Evolutionary conservation across 2,329 filamentous ascomycete genomes (phyloP), one percentile per base, ranked within the genome.

Genomic region (Sporothrix brasiliensis): DNA sequence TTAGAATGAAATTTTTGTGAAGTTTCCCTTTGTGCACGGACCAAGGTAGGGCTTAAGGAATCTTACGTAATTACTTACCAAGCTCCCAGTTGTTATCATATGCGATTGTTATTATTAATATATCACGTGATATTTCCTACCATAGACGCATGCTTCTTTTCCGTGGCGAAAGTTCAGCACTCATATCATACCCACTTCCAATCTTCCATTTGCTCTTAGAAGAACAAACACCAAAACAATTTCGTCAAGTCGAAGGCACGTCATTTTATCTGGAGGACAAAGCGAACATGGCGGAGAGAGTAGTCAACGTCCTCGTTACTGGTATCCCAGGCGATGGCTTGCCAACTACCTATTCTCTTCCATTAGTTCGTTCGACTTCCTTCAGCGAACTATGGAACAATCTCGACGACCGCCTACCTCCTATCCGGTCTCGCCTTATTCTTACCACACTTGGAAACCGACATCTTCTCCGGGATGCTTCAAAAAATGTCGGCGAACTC

Each of bases 391-490:
- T 98, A 21, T 88, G 89, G 74, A 80, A 86, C 67, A 81, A 81
- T 69, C 84, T 93, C 80, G 80, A 88, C 78, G 85, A 82, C 74
- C 91, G 84, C 73, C 83, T 90, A 61, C 92, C 86, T 68, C 83
- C 79, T 74, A 74, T 83, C 80, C 50, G 83, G 90, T 67, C 83
- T 73, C 86, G 88, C 67, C 86, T 97, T 68, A 87, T 94, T 71
- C 84, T 99, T 52, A 96, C 93, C 2, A 97, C 94, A 0, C 86
- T 90, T 70, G 90, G 88, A 34, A 96, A 94, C 78, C 91, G 88
- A 74, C 86, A 91, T 74, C 82, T 97, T 0, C 80, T 85, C 0
- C 77, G 83, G 2, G 80, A 81, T 56, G 89, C 88, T 21, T 75
- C 83, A 1, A 77, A 81, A 0, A 83, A 86, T 2, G 82, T 96